Percentiles rank a stretch among this genome's conserved stretches.
Conservation (phyloP, 495 filamentous ascomycete species). For the Penicillium turbatum region DNA sequence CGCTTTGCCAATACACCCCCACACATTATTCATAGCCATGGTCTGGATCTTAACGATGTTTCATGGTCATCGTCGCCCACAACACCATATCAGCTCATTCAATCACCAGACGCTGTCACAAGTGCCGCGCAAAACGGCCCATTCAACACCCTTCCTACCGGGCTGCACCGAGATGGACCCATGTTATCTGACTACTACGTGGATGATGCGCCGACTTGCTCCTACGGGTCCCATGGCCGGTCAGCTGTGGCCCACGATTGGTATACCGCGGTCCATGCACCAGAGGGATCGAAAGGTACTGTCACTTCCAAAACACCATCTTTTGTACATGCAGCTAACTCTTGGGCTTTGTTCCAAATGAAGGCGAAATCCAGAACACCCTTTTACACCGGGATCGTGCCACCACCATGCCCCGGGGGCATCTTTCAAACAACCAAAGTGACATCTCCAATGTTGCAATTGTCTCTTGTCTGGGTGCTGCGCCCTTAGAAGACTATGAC, state of each 20-base stretch:
- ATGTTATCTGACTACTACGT: conserved; percentile 39
- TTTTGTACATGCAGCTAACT: conserved; percentile 39
- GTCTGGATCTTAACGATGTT: conserved; percentile 10
- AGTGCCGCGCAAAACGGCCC: conserved; percentile 38
- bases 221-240: conserved; percentile 34
- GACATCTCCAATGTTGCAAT: conserved; percentile 38
- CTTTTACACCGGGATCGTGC: conserved; percentile 31
- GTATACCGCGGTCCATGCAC: conserved; percentile 36
- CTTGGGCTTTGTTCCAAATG: conserved; percentile 36
- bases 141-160: conserved; percentile 34
- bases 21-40: conserved; percentile 9
- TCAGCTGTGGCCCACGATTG: conserved; percentile 38
- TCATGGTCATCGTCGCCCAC: conserved; percentile 16
- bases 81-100: conserved; percentile 14
- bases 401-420: conserved; percentile 32
- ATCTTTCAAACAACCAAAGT: conserved; percentile 22
- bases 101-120: conserved; percentile 32
- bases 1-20: background rate
- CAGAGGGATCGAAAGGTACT: conserved; percentile 37
- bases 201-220: conserved; percentile 38
- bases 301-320: conserved; percentile 37
- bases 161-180: conserved; percentile 29
- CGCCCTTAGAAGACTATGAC: conserved; percentile 41
- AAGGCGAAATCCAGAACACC: conserved; percentile 24
- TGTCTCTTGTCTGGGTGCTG: conserved; percentile 36